Conservation (phyloP, 768 basidiomycete genomes). For the Macrolepiota dolichaula region DNA sequence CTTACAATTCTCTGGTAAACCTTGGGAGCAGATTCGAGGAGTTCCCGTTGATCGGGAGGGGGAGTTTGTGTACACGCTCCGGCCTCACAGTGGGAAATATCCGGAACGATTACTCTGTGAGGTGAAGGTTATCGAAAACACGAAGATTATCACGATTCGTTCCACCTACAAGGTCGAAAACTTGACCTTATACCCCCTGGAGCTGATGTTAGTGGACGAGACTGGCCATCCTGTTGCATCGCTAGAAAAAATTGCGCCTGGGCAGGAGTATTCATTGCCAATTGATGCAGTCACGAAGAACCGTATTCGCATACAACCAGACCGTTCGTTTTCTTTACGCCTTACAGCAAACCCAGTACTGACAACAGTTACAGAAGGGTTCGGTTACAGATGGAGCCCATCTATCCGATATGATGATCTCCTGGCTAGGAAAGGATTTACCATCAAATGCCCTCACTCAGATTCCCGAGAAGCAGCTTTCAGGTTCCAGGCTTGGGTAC, state of each 20-base stretch:
- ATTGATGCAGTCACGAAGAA: slow-evolving; percentile 84
- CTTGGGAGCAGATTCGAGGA: slow-evolving; percentile 86
- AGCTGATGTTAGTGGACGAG: slow-evolving; percentile 86
- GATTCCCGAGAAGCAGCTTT: slow-evolving; percentile 85
- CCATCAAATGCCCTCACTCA: slow-evolving; percentile 81
- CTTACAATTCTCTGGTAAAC: slow-evolving; percentile 77
- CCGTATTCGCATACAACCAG: slow-evolving; percentile 84
- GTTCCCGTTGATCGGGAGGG: slow-evolving; percentile 95
- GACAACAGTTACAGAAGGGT: slow-evolving; percentile 63
- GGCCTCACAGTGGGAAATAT: slow-evolving; percentile 72
- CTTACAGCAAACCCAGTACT: background rate
- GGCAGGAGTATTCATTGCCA: slow-evolving; percentile 84
- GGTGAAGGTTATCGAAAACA: slow-evolving; percentile 84
- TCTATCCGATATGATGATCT: slow-evolving; percentile 91
- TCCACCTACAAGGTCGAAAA: slow-evolving; percentile 94
- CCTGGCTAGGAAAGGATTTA: slow-evolving; percentile 61
- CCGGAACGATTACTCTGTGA: slow-evolving; percentile 84
- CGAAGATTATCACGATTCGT: slow-evolving; percentile 90
- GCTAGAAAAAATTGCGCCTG: slow-evolving; percentile 87
- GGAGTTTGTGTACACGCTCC: slow-evolving; percentile 83
- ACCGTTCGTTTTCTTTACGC: slow-evolving; percentile 58
- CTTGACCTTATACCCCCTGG: slow-evolving; percentile 85
- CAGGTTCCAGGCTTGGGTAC: slow-evolving; percentile 89
- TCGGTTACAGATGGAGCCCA: slow-evolving; percentile 92
- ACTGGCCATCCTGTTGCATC: slow-evolving; percentile 77